A percentile compares a stretch with the other conserved stretches of the same genome.
Conservation (phyloP, 805 yeast genomes). For the Saccharomycopsis sp. region DNA sequence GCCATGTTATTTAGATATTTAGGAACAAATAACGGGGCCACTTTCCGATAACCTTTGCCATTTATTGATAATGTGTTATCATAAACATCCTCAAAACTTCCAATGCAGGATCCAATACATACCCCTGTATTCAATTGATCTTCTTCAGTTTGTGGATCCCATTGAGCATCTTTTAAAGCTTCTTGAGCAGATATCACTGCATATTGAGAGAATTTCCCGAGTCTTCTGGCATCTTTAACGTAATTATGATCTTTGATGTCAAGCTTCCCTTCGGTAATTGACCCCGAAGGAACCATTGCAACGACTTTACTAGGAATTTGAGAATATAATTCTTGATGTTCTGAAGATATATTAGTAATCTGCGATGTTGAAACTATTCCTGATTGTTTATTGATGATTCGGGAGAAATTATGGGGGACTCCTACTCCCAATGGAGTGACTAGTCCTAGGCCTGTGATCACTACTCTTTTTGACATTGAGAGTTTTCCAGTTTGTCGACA, state of each 20-base stretch:
- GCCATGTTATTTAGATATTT: conserved; percentile 85
- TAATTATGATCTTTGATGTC: not conserved
- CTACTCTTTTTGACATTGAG: conserved; percentile 48
- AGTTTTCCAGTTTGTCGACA: too few relatives aligned
- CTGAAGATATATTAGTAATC: conserved; percentile 26
- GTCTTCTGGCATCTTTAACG: conserved; percentile 31
- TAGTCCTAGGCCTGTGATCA: conserved; percentile 84
- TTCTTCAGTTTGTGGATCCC: conserved; percentile 31
- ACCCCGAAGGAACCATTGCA: conserved; percentile 57
- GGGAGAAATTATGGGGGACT: conserved; percentile 40
- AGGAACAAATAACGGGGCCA: conserved; percentile 84
- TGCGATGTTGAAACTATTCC: conserved; percentile 48
- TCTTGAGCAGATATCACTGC: conserved; percentile 69
- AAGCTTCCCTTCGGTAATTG: conserved; percentile 6
- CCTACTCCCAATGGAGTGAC: conserved; percentile 83
- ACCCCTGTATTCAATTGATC: conserved; percentile 45
- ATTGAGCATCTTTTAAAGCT: conserved; percentile 62
- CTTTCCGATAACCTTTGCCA: conserved; percentile 48
- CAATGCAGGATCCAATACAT: conserved; percentile 90
- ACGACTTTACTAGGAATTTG: conserved; percentile 63
- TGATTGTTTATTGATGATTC: conserved; percentile 38
- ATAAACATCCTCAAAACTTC: conserved; percentile 66
- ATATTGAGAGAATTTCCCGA: conserved; percentile 67
- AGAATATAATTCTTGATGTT: conserved; percentile 35
- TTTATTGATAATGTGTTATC: conserved; percentile 47